Evolutionary conservation across 495 filamentous ascomycete species (phyloP), one percentile per base, ranked within the genome.

Genomic region (Neurospora sp.): DNA sequence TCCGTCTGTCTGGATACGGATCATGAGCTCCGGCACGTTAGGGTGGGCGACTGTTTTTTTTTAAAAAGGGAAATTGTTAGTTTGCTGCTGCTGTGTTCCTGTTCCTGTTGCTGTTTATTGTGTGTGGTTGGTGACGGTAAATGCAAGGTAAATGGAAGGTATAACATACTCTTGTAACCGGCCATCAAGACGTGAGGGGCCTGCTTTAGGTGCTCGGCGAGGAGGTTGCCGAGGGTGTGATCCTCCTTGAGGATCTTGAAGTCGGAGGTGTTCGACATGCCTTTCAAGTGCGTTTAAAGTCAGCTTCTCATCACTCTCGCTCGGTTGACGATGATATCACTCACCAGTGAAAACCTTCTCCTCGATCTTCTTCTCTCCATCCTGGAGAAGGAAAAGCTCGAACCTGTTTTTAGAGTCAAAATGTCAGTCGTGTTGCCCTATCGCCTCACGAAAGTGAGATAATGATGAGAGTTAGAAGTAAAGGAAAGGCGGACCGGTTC

Each of bases 221-320:
- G 88, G 73, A 98, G 86, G 79, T 98, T 98, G 72, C 90, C 96
- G 61, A 99, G 87, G 1, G 96, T 98, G 82, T 98, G 96, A 79
- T 99, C 96, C 79, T 99, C 96, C 82, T 97, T 98, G 80, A 93
- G 90, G 83, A 99, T 91, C 70, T 90, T 91, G 85, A 99, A 98
- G 79, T 97, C 91, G 20, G 94, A 91, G 76, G 89, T 86, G 84
- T 96, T 88, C 76, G 94, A 85, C 87, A 90, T 92, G 74, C 94
- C 94, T n/a, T n/a, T n/a, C n/a, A n/a, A n/a, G n/a, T n/a, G n/a
- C n/a, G n/a, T n/a, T n/a, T n/a, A n/a, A n/a, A n/a, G n/a, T n/a
- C n/a, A n/a, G n/a, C n/a, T n/a, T n/a, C n/a, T n/a, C n/a, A n/a
- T n/a, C n/a, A n/a, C n/a, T n/a, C n/a, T n/a, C n/a, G n/a, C n/a